Base-by-base conservation (phyloP, 208 protist species). In the Wallacemonas rigidus region DNA sequence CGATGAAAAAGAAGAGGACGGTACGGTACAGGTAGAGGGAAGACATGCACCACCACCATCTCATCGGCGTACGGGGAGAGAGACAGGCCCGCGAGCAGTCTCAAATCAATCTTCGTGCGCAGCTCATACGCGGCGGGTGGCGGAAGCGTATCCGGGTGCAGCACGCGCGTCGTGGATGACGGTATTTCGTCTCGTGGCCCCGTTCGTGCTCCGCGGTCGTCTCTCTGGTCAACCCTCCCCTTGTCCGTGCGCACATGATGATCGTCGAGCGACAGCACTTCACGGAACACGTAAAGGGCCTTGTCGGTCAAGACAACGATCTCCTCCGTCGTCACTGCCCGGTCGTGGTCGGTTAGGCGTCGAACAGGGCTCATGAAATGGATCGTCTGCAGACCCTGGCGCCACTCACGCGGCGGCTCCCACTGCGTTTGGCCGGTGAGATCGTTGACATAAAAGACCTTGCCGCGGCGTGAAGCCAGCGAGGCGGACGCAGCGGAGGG, bases 51-150 rank as follows among this genome's bases (percentile, higher is more conserved):
- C n/a, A 91, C 48, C 3, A 94, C 38, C 63, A 92, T 58, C 7
- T 82, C 79, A 72, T 96, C 91, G 2, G 91, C 91, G 38, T 82
- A 85, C 17, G 68, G 71, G 9, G 82, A 89, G 4, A 94, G 58
- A 43, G 83, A 85, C 38, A 96, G 72, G 7, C 83, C 81, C 8
- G 79, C 71, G 14, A 96, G 76, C 2, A 91, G 80, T 6, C 87
- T 85, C 54, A 96, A 41, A 68, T 91, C 86, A 26, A 96, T 61
- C 7, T 86, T 83, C 58, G 92, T 93, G 17, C 83, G 73, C 8
- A 93, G 65, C 11, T 65, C 60, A 17, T 65, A 65, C 26, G 40
- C n/a, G 60, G 57, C 36, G n/a, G 41, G 58, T 55, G 44, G 69
- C 41, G 57, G 69, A 44, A 61, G 36, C 8, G 43, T 11, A 9